Evolutionary conservation across 208 protist genomes (phyloP).

Genomic region (Wallacemonas sp.): DNA sequence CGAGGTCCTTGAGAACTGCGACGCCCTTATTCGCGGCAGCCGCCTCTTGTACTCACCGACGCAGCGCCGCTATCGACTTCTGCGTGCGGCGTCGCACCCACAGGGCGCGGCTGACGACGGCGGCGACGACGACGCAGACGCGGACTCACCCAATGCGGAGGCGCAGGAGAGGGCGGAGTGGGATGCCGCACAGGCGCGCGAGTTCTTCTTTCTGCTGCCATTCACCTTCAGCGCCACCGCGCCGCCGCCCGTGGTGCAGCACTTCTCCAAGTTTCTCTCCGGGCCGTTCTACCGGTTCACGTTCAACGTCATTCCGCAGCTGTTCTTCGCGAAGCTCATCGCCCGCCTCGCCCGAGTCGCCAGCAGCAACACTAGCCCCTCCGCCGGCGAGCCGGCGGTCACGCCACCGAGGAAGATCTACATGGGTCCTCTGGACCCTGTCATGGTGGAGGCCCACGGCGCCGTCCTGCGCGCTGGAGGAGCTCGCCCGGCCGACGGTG

Average conservation of each 20-base stretch:
- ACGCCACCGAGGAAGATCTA: slow-evolving; percentile 10
- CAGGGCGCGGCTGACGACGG: background rate
- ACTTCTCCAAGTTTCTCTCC: slow-evolving; percentile 62
- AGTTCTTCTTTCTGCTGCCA: slow-evolving; percentile 73
- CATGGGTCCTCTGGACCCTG: slow-evolving; percentile 3
- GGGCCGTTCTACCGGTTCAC: slow-evolving; percentile 85
- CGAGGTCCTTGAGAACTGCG: slow-evolving; percentile 42
- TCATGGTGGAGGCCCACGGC: slow-evolving; percentile 11
- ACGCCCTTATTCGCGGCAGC: slow-evolving; percentile 45
- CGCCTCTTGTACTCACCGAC: slow-evolving; percentile 37
- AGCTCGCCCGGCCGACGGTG: too few relatives aligned
- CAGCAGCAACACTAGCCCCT: slow-evolving; percentile 14
- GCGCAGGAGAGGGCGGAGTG: slow-evolving; percentile 8
- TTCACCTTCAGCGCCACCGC: slow-evolving; percentile 44
- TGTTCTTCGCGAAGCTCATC: slow-evolving; percentile 77
- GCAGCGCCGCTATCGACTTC: slow-evolving; percentile 13
- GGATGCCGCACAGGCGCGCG: slow-evolving; percentile 6
- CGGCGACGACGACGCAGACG: background rate
- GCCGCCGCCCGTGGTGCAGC: slow-evolving; percentile 53
- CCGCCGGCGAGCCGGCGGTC: slow-evolving; percentile 9
- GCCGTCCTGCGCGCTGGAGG: slow-evolving; percentile 8
- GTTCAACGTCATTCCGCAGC: slow-evolving; percentile 67
- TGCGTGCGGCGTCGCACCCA: background rate
- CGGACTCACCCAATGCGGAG: background rate
- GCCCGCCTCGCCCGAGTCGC: slow-evolving; percentile 57